Conservation (phyloP, 305 asterid genomes). For the Fraxinus velutina region DNA sequence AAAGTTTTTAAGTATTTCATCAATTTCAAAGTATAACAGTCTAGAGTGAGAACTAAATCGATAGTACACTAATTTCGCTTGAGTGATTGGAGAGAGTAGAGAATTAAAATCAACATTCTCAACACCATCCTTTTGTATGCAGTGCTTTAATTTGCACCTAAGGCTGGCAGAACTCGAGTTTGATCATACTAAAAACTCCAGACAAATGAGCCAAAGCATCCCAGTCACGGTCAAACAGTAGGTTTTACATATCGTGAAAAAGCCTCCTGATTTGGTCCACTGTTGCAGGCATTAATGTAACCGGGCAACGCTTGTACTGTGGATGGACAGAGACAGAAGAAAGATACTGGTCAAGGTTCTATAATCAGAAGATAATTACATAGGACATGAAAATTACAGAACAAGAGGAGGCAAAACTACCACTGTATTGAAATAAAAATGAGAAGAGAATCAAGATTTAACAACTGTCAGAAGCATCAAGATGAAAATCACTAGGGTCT, state of each 20-base stretch:
- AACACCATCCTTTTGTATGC: not conserved
- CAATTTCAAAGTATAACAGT: not conserved
- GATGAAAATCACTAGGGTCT: not conserved
- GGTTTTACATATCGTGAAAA: conserved; percentile 64
- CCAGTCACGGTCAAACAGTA: not conserved
- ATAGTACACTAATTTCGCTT: conserved; percentile 1
- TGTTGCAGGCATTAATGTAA: conserved; percentile 72
- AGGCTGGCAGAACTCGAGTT: not conserved
- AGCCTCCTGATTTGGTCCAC: conserved; percentile 93
- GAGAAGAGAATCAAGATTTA: not conserved
- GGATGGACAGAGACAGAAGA: not conserved
- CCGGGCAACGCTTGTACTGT: conserved; percentile 94
- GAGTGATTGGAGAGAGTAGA: not conserved
- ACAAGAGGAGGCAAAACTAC: not conserved
- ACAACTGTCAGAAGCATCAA: not conserved
- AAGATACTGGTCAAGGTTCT: not conserved
- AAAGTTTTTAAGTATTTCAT: not conserved
- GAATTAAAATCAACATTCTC: not conserved
- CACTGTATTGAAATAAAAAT: not conserved
- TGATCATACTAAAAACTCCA: not conserved
- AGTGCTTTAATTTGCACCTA: not conserved
- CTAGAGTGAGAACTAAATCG: conserved; percentile 9
- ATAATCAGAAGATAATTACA: not conserved
- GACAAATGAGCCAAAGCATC: not conserved
- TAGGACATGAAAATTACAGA: not conserved